Evolutionary conservation across 1,139 yeast genomes (phyloP).

Genomic region (Pichiaceae sp.): DNA sequence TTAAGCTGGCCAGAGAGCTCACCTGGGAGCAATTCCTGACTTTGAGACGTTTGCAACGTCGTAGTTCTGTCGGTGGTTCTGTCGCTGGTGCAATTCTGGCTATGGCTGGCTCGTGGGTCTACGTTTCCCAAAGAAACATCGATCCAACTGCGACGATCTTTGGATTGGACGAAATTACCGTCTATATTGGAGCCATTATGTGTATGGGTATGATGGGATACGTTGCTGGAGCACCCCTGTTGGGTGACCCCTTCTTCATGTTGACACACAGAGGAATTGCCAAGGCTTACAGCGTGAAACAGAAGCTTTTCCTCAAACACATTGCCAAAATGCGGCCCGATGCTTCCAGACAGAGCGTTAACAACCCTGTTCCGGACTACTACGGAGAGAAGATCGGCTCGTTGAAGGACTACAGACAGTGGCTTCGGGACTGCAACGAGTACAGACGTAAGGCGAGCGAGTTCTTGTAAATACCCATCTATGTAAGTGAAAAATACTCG

Average conservation of each 20-base stretch:
- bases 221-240: slow-evolving; percentile 63
- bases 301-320: slow-evolving; percentile 64
- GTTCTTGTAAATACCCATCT: slow-evolving; percentile 35
- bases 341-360: slow-evolving; percentile 84
- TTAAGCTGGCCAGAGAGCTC: slow-evolving; percentile 22
- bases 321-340: slow-evolving; percentile 78
- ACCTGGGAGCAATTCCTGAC: slow-evolving; percentile 75
- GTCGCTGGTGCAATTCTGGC: slow-evolving; percentile 58
- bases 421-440: slow-evolving; percentile 93
- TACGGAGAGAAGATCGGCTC: slow-evolving; percentile 94
- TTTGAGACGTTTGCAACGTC: slow-evolving; percentile 67
- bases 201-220: slow-evolving; percentile 74
- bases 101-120: slow-evolving; percentile 64
- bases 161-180: slow-evolving; percentile 83
- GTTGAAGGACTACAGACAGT: slow-evolving; percentile 77
- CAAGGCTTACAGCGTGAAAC: slow-evolving; percentile 46
- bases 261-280: slow-evolving; percentile 40
- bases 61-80: slow-evolving; percentile 62
- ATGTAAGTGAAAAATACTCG: not conserved
- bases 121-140: slow-evolving; percentile 70
- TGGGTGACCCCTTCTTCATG: slow-evolving; percentile 68
- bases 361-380: slow-evolving; percentile 96
- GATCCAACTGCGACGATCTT: slow-evolving; percentile 71
- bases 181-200: slow-evolving; percentile 57
- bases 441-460: slow-evolving; percentile 80